Evolutionary conservation across 108 stramenopile species (phyloP).

Genomic region (Cyclotella choctawhatcheeana): DNA sequence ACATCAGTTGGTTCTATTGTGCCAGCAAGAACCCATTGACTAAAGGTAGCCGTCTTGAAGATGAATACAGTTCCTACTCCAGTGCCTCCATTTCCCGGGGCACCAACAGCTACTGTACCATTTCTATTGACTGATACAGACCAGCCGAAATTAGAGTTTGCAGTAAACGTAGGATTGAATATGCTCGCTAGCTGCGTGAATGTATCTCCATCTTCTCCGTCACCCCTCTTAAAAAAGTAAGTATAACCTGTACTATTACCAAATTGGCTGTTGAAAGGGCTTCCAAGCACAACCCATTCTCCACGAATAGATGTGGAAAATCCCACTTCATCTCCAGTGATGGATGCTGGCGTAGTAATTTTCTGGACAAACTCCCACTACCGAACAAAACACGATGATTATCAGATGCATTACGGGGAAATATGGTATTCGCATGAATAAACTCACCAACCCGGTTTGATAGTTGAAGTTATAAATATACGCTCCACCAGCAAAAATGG

Average conservation of each 20-base stretch:
- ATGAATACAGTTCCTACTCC: slow-evolving; percentile 17
- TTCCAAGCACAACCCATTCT: slow-evolving; percentile 13
- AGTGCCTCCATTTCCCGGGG: not conserved
- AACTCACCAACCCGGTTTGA: no score
- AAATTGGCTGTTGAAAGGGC: slow-evolving; percentile 14
- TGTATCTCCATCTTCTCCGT: slow-evolving; percentile 6
- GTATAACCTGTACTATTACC: slow-evolving; percentile 3
- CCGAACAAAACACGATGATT: no score
- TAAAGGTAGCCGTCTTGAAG: not conserved
- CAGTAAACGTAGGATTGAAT: not conserved
- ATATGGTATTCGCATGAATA: no score
- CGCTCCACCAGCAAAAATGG: slow-evolving; percentile 10
- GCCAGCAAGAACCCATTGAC: not conserved
- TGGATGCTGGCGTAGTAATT: slow-evolving; percentile 6
- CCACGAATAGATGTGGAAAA: slow-evolving; percentile 5
- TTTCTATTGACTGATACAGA: slow-evolving; percentile 17
- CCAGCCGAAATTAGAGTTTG: slow-evolving; percentile 21
- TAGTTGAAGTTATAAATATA: slow-evolving; percentile 18
- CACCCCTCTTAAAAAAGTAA: not conserved
- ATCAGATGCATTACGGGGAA: no score
- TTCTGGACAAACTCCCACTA: slow-evolving; percentile 15
- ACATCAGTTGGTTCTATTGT: slow-evolving; percentile 17
- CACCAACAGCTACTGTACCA: slow-evolving; percentile 20
- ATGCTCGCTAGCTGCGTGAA: not conserved
- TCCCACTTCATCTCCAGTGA: slow-evolving; percentile 12